Conservation (phyloP, 2,329 filamentous ascomycete genomes). For the Akanthomyces lecanii region DNA sequence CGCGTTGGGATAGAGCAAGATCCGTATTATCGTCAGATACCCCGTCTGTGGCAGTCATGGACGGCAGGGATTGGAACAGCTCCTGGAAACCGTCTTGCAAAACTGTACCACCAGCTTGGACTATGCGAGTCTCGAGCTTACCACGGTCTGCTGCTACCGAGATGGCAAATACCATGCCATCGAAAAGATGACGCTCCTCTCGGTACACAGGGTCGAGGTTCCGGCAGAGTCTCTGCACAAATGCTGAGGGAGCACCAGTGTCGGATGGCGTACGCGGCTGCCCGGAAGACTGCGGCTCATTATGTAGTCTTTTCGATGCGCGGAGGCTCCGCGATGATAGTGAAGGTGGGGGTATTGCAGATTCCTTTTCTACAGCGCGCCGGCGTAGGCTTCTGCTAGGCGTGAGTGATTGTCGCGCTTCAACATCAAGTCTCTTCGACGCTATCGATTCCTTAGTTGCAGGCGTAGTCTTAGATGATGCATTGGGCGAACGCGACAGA, state of each 20-base stretch:
- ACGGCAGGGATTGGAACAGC: slow-evolving; percentile 57
- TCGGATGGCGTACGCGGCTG: slow-evolving; percentile 8
- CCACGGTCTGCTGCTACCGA: slow-evolving; percentile 56
- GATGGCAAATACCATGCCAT: slow-evolving; percentile 82
- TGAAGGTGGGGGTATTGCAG: not conserved
- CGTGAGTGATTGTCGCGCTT: slow-evolving; percentile 25
- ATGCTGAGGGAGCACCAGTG: not conserved
- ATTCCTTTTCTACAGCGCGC: not conserved
- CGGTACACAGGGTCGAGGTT: slow-evolving; percentile 26
- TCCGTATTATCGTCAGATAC: slow-evolving; percentile 27
- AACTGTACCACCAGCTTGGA: slow-evolving; percentile 66
- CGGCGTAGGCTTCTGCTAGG: slow-evolving; percentile 17
- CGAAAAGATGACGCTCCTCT: slow-evolving; percentile 51
- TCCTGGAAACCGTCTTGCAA: slow-evolving; percentile 74
- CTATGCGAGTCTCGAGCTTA: slow-evolving; percentile 58
- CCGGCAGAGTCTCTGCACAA: slow-evolving; percentile 25
- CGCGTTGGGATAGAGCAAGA: slow-evolving; percentile 49
- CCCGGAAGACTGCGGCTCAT: slow-evolving; percentile 7
- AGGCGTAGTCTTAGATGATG: slow-evolving; percentile 35
- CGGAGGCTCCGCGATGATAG: slow-evolving; percentile 8
- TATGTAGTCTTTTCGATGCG: not conserved
- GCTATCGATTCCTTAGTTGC: slow-evolving; percentile 30
- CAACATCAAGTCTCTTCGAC: slow-evolving; percentile 22
- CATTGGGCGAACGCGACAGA: slow-evolving; percentile 36
- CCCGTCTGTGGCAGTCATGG: slow-evolving; percentile 32